phyloP scores from a whole-genome alignment of 495 filamentous ascomycete genomes.

The Glarea lozoyensis region DNA sequence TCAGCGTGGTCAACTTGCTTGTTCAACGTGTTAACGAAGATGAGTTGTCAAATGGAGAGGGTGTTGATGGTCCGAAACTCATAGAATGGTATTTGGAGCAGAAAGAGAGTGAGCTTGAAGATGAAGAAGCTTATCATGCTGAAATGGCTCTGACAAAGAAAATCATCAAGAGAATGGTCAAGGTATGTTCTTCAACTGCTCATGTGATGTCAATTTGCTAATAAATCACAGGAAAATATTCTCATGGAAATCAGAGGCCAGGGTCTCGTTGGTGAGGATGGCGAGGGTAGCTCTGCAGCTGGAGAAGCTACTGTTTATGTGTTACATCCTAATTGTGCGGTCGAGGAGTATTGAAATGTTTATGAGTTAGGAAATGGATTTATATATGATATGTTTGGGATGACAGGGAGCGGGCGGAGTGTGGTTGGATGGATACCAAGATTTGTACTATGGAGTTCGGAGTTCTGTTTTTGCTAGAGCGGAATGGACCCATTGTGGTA shows the following conservation, averaged over 20 bases:
- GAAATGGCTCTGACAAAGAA: slow-evolving; percentile 75
- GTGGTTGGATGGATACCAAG: slow-evolving; percentile 11
- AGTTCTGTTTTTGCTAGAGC: slow-evolving; percentile 3
- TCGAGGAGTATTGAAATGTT: slow-evolving; percentile 59
- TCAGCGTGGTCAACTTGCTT: slow-evolving; percentile 76
- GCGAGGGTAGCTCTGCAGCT: slow-evolving; percentile 33
- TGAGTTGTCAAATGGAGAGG: slow-evolving; percentile 61
- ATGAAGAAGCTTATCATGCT: slow-evolving; percentile 65
- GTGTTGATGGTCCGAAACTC: slow-evolving; percentile 80
- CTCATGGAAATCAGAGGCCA: slow-evolving; percentile 87
- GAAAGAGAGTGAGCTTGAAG: slow-evolving; percentile 74
- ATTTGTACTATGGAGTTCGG: slow-evolving; percentile 5
- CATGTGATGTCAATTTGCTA: neutral
- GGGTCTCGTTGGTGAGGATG: slow-evolving; percentile 52
- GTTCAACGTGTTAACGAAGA: slow-evolving; percentile 76
- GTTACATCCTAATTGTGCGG: slow-evolving; percentile 86
- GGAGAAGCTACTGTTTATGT: slow-evolving; percentile 66
- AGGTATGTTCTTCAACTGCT: slow-evolving; percentile 48
- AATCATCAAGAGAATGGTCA: slow-evolving; percentile 92
- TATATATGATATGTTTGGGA: slow-evolving; percentile 8
- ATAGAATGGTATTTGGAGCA: slow-evolving; percentile 91
- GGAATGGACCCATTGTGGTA: too few relatives aligned
- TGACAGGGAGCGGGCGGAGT: neutral
- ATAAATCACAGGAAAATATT: slow-evolving; percentile 64
- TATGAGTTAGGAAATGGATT: neutral